A percentile compares a stretch with the other conserved stretches of the same genome.
Evolutionary conservation across 202 grass and related monocot species (phyloP).

Genomic region (Brachypodium distachyon): DNA sequence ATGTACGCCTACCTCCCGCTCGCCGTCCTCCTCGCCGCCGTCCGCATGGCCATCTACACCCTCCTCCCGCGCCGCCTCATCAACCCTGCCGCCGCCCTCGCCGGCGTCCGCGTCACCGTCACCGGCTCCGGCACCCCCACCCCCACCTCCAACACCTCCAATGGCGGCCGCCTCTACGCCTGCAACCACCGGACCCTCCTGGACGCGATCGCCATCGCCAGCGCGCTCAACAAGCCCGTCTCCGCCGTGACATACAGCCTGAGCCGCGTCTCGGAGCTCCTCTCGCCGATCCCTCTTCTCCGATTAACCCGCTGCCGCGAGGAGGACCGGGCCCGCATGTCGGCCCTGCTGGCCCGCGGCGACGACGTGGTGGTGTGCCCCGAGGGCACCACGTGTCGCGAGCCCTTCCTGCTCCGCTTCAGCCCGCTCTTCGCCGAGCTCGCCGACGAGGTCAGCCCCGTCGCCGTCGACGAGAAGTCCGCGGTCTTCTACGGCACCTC

Average conservation of each 20-base stretch:
- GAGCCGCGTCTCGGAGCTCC: conserved; percentile 37
- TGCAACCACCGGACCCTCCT: conserved; percentile 91
- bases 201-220: conserved; percentile 63
- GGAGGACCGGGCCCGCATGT: conserved; percentile 46
- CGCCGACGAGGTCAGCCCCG: conserved; percentile 59
- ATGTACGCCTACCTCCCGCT: conserved; percentile 58
- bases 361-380: conserved; percentile 78
- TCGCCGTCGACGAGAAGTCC: conserved; percentile 51
- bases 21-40: conserved; percentile 47
- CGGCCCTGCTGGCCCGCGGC: conserved; percentile 35
- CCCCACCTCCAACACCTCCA: conserved; percentile 23
- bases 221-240: conserved; percentile 49
- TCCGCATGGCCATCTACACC: conserved; percentile 78
- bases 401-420: conserved; percentile 73
- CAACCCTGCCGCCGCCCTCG: conserved; percentile 57
- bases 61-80: conserved; percentile 30
- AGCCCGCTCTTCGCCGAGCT: conserved; percentile 72
- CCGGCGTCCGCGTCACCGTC: conserved; percentile 59
- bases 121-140: conserved; percentile 47
- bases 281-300: conserved; percentile 50
- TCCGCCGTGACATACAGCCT: conserved; percentile 74
- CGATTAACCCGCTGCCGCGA: conserved; percentile 37
- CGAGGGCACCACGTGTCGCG: conserved; percentile 84
- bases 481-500: conserved; percentile 44
- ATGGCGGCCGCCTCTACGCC: conserved; percentile 51